phyloP scores from a whole-genome alignment of 768 basidiomycete genomes.

The Trametes maxima region DNA sequence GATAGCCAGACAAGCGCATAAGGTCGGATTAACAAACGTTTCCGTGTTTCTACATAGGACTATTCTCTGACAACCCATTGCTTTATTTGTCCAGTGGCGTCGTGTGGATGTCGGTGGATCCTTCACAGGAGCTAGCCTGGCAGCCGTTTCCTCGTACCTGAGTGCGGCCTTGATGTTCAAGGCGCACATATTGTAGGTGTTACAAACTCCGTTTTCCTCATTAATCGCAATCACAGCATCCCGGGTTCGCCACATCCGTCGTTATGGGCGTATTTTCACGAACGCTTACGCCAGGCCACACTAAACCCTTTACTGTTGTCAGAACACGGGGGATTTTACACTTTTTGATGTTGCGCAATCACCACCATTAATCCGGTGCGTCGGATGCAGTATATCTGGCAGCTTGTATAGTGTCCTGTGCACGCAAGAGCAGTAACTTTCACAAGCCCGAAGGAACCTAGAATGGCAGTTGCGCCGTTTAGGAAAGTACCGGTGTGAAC shows the following conservation, averaged over 20 bases:
- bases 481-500: background rate
- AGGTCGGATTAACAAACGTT: too few species aligned
- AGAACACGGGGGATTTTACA: too few species aligned
- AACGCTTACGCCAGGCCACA: too few species aligned
- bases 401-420: background rate
- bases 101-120: constrained; percentile 3
- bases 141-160: background rate
- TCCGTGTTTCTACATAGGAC: background rate
- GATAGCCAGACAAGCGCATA: too few species aligned
- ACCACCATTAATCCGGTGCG: background rate
- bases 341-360: background rate
- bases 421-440: background rate
- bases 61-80: background rate
- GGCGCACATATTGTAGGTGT: background rate
- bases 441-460: background rate
- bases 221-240: background rate
- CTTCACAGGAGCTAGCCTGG: background rate
- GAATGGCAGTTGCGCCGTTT: background rate
- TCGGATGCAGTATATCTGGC: background rate
- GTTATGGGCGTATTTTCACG: too few species aligned
- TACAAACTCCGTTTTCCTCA: too few species aligned
- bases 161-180: background rate
- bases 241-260: background rate
- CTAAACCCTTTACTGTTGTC: too few species aligned
- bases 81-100: background rate